Evolutionary conservation across 352 stramenopile genomes (phyloP).

Genomic region (Phytophthora gonapodyides): DNA sequence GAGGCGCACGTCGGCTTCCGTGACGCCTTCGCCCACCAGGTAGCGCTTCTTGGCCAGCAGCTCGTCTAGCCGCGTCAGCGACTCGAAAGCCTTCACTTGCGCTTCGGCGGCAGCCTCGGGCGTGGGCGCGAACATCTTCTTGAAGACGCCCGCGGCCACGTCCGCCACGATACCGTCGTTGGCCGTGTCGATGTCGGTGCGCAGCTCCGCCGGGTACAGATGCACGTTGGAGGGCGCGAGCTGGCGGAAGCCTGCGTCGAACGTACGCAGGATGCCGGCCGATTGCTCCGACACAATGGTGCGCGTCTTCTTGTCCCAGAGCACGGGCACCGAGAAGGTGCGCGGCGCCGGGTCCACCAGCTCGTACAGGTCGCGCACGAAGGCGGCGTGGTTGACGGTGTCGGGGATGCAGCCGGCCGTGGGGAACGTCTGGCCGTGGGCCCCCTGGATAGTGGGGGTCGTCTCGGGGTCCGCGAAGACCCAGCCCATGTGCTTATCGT

Average conservation of each 20-base stretch:
- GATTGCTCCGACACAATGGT: slow-evolving; percentile 41
- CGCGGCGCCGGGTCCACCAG: slow-evolving; percentile 20
- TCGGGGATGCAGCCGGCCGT: slow-evolving; percentile 30
- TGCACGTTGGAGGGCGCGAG: slow-evolving; percentile 36
- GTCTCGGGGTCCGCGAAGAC: slow-evolving; percentile 27
- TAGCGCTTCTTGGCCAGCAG: slow-evolving; percentile 30
- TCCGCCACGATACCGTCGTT: slow-evolving; percentile 67
- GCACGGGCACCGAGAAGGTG: slow-evolving; percentile 58
- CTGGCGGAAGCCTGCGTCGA: slow-evolving; percentile 53
- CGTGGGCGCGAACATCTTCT: slow-evolving; percentile 62
- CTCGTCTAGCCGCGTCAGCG: slow-evolving; percentile 38
- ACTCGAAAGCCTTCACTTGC: slow-evolving; percentile 28
- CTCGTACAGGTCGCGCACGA: slow-evolving; percentile 50
- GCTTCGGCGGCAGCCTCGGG: slow-evolving; percentile 56
- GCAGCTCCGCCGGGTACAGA: slow-evolving; percentile 51
- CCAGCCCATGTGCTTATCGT: slow-evolving; percentile 40
- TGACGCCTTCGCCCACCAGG: slow-evolving; percentile 35
- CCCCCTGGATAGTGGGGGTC: slow-evolving; percentile 4
- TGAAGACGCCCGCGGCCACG: slow-evolving; percentile 59
- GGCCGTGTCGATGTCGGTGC: slow-evolving; percentile 54
- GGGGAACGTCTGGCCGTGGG: slow-evolving; percentile 25
- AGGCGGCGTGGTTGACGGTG: slow-evolving; percentile 31
- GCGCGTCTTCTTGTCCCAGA: slow-evolving; percentile 70
- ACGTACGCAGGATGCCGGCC: slow-evolving; percentile 73
- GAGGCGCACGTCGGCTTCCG: slow-evolving; percentile 48